A percentile compares a stretch with the other conserved stretches of the same genome.
Conservation (phyloP, 177 flowering plant genomes). For the Vitis hybrid region DNA sequence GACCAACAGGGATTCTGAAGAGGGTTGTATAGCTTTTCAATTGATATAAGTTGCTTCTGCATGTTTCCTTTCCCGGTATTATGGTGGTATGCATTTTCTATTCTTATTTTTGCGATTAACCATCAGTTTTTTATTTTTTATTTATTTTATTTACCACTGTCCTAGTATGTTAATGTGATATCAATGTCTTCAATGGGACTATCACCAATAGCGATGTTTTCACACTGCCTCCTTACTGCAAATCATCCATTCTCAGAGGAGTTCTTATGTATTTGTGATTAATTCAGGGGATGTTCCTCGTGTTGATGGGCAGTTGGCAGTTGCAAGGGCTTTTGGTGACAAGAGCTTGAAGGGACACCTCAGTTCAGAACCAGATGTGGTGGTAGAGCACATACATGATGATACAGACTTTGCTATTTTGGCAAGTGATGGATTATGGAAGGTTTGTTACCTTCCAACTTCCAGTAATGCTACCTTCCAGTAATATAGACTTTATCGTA, state of each 20-base stretch:
- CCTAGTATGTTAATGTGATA: too few species aligned
- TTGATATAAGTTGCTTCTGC: too few species aligned
- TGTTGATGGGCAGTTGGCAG: constrained; percentile 91
- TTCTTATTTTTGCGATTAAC: not conserved
- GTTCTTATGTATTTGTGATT: not conserved
- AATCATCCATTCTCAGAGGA: not conserved
- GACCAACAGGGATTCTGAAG: too few species aligned
- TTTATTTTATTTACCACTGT: too few species aligned
- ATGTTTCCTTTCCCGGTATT: too few species aligned
- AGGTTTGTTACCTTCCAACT: constrained; percentile 42
- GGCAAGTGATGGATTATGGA: constrained; percentile 98
- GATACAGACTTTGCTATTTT: constrained; percentile 70
- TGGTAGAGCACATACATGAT: constrained; percentile 46
- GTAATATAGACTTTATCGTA: not conserved
- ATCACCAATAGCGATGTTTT: not conserved
- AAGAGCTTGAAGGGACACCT: constrained; percentile 79
- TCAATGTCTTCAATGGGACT: too few species aligned
- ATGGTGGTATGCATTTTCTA: not conserved
- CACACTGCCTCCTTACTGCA: not conserved
- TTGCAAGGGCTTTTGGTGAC: constrained; percentile 96
- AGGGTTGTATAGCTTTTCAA: too few species aligned
- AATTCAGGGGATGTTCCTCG: constrained; percentile 88
- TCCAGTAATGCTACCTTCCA: not conserved
- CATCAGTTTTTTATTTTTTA: not conserved
- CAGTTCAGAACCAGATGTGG: constrained; percentile 85